Evolutionary conservation across 2,329 filamentous ascomycete species (phyloP).

Genomic region (Cercospora berteroae): DNA sequence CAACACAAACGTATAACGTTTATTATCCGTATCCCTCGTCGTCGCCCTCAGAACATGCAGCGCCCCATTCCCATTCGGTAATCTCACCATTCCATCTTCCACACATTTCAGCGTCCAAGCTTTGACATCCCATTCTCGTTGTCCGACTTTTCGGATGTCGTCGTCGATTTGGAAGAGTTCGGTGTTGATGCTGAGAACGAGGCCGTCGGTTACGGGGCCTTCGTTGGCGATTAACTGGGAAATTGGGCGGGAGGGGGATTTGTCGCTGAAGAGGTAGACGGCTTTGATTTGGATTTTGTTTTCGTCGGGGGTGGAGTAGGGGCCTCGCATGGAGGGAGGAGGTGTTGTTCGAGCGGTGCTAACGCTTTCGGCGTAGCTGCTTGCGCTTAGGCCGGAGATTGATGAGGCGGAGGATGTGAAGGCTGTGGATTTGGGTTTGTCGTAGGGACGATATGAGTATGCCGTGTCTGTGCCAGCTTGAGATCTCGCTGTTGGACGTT

Average conservation of each 20-base stretch:
- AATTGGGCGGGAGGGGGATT: constrained; percentile 83
- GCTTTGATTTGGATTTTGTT: constrained; percentile 95
- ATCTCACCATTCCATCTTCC: constrained; percentile 57
- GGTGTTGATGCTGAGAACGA: constrained; percentile 87
- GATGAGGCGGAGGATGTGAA: constrained; percentile 40
- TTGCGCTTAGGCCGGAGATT: constrained; percentile 67
- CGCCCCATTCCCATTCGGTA: constrained; percentile 37
- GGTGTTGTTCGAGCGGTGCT: constrained; percentile 82
- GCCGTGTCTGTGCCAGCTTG: constrained; percentile 63
- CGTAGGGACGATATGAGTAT: constrained; percentile 36
- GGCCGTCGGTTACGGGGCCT: constrained; percentile 82
- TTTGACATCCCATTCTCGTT: constrained; percentile 98
- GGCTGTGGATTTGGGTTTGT: constrained; percentile 48
- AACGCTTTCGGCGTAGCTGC: constrained; percentile 80
- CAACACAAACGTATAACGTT: constrained; percentile 61
- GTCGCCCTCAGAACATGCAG: constrained; percentile 58
- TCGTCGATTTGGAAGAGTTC: constrained; percentile 97
- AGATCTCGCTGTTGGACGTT: constrained; percentile 55
- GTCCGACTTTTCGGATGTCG: constrained; percentile 83
- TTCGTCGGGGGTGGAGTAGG: constrained; percentile 85
- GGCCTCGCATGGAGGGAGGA: constrained; percentile 69
- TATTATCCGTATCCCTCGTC: constrained; percentile 59
- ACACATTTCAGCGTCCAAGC: constrained; percentile 93
- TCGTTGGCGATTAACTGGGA: constrained; percentile 84
- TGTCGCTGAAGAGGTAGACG: constrained; percentile 89